phyloP scores from a whole-genome alignment of 2,329 filamentous ascomycete genomes.

The Diaporthe eres region DNA sequence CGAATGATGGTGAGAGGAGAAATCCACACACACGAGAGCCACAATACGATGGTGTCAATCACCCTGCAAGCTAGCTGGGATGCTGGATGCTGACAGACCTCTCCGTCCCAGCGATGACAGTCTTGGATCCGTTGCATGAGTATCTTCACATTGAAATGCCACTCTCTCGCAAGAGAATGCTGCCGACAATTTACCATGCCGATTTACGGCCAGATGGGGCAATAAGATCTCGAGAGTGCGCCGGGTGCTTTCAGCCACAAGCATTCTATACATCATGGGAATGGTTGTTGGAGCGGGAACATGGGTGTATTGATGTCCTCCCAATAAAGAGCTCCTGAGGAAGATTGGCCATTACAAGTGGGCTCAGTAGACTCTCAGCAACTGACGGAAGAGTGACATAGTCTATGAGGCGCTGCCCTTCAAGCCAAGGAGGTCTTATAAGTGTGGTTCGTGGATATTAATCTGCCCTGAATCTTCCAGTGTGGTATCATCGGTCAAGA shows the following conservation, averaged over 20 bases:
- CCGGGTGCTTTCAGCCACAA: no score
- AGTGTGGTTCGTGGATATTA: not conserved
- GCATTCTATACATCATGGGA: not conserved
- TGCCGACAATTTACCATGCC: not conserved
- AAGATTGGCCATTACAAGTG: not conserved
- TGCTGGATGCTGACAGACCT: not conserved
- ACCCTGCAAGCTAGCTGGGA: not conserved
- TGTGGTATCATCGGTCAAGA: slow-evolving; percentile 45
- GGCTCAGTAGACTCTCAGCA: not conserved
- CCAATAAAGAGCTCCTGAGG: not conserved
- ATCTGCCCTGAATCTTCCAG: not conserved
- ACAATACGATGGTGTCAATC: not conserved
- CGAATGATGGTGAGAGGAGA: no score
- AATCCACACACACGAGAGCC: no score
- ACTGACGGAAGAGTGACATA: not conserved
- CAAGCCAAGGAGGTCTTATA: not conserved
- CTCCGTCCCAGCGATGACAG: not conserved
- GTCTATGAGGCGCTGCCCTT: not conserved
- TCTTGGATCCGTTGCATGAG: not conserved
- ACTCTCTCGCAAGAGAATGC: not conserved
- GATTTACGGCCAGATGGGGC: not conserved
- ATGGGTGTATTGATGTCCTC: not conserved
- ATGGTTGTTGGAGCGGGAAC: not conserved
- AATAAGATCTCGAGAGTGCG: not conserved
- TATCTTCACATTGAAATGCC: no score